These are phyloP conservation scores for Acanthamoeba lugdunensis DNA, from an alignment of 208 protist genomes.

Conservation along the genomic window DNA sequence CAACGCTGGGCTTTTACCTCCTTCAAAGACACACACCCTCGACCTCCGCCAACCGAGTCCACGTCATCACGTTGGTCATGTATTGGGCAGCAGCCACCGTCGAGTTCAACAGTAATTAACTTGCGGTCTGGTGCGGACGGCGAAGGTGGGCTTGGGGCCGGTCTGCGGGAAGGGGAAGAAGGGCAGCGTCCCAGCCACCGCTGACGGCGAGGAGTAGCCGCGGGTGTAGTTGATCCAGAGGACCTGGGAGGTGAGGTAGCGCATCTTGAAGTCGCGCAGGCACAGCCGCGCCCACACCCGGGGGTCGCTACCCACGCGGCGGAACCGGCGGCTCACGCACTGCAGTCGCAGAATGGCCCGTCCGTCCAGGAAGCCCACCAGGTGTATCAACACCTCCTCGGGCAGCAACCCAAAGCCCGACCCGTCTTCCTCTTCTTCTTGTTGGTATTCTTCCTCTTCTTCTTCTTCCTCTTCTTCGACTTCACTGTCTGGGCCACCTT, in stretches of 20 bases:
- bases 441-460: not conserved
- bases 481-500: not conserved
- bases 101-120: too few species aligned
- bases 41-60: too few species aligned
- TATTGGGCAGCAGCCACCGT: too few species aligned
- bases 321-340: slow-evolving; percentile 7
- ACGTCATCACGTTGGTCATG: not conserved
- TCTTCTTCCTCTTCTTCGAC: not conserved
- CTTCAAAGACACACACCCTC: not conserved
- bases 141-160: not conserved
- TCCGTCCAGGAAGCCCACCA: slow-evolving; percentile 24
- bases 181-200: not conserved
- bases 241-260: slow-evolving; percentile 44
- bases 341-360: slow-evolving; percentile 2
- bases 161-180: not conserved
- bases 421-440: not conserved
- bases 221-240: slow-evolving; percentile 57
- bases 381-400: not conserved
- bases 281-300: slow-evolving; percentile 26
- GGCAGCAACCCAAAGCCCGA: slow-evolving; percentile 15
- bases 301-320: not conserved
- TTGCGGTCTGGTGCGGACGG: not conserved
- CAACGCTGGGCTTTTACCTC: too few species aligned
- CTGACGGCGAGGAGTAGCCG: not conserved
- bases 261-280: slow-evolving; percentile 49